These are phyloP conservation scores for Starmerella apis DNA, from an alignment of 805 yeast species.

Conservation along the genomic window DNA sequence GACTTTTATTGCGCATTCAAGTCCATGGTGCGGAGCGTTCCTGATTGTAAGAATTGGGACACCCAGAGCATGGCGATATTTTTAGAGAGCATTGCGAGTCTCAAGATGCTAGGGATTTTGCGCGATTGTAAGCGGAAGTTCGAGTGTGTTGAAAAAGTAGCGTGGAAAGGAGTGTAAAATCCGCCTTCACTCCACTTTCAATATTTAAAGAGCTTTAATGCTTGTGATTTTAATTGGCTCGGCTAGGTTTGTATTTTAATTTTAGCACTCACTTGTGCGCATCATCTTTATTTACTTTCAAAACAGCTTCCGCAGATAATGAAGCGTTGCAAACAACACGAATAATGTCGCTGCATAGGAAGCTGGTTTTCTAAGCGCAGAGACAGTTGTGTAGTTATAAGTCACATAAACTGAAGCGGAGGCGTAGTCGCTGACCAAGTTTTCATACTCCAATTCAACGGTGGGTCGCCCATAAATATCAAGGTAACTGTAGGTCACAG, in stretches of 20 bases:
- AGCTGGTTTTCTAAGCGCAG: conserved; percentile 54
- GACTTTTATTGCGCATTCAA: conserved; percentile 58
- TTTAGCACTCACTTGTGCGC: not conserved
- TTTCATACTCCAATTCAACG: conserved; percentile 46
- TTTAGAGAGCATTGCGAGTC: conserved; percentile 60
- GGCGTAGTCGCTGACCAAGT: conserved; percentile 60
- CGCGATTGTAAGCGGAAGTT: conserved; percentile 49
- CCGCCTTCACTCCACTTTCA: not conserved
- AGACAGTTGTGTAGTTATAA: conserved; percentile 49
- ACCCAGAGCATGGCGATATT: conserved; percentile 59
- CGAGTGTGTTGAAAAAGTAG: conserved; percentile 56
- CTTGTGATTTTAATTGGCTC: too few relatives aligned
- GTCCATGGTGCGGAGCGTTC: conserved; percentile 22
- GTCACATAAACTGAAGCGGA: conserved; percentile 46
- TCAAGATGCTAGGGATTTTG: conserved; percentile 57
- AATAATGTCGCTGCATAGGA: conserved; percentile 39
- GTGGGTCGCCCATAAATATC: conserved; percentile 75
- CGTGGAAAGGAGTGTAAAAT: conserved; percentile 54
- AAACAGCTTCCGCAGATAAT: not conserved
- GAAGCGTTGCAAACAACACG: conserved; percentile 40
- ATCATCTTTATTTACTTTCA: not conserved
- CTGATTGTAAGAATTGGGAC: conserved; percentile 41
- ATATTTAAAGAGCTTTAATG: too few relatives aligned
- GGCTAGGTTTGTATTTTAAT: not conserved
- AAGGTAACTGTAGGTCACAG: conserved; percentile 37